These are phyloP conservation scores for Tricholoma sp. DNA, from an alignment of 768 basidiomycete genomes.

Conservation along the genomic window DNA sequence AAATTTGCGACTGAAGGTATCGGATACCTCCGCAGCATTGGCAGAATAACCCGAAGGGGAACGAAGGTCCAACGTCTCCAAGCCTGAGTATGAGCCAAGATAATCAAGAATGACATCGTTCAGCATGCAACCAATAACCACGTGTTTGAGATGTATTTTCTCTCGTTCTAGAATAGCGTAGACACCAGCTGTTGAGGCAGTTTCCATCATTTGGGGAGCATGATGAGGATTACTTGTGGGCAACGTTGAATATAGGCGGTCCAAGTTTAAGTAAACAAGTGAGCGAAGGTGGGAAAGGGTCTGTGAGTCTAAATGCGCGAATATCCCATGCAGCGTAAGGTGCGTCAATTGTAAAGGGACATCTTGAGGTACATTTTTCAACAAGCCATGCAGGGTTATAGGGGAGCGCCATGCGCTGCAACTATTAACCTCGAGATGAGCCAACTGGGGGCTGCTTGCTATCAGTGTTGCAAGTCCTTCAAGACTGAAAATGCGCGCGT, in stretches of 20 bases:
- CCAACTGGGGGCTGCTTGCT: no score
- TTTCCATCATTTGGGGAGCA: neutral
- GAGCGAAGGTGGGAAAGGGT: no score
- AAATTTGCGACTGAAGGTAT: neutral
- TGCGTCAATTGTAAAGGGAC: no score
- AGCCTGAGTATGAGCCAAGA: neutral
- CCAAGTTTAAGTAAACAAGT: neutral
- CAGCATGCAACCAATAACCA: neutral
- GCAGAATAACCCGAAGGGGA: neutral
- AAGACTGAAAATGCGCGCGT: no score
- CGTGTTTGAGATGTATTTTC: neutral
- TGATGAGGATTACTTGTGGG: neutral
- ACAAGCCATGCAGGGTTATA: no score
- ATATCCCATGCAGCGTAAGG: no score
- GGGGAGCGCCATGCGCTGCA: no score
- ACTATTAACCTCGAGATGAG: no score
- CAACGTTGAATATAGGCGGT: neutral
- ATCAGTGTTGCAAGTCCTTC: no score
- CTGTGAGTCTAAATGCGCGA: no score
- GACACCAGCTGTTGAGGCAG: neutral
- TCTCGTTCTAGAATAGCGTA: neutral
- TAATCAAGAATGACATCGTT: neutral
- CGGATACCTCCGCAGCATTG: neutral
- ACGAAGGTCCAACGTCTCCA: neutral
- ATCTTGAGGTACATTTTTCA: no score